phyloP scores from a whole-genome alignment of 176 grass and related monocot species.

The Melocanna baccifera region DNA sequence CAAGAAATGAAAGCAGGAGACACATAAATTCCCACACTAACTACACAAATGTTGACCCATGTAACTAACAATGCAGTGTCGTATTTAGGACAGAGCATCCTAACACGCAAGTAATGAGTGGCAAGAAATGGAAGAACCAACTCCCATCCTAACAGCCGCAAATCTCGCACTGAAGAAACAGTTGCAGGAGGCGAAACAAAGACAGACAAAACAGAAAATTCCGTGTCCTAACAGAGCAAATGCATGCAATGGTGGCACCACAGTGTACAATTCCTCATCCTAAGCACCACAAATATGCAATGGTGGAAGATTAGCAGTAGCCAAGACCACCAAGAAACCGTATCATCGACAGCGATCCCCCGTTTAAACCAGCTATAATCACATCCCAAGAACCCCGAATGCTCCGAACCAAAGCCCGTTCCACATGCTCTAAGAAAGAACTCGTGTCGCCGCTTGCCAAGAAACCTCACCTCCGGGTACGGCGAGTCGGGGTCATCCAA shows the following conservation, averaged over 20 bases:
- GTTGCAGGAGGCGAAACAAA: not conserved
- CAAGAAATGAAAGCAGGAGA: not conserved
- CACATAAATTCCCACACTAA: not conserved
- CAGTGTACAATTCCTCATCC: not conserved
- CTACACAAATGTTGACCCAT: not conserved
- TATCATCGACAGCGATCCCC: not conserved
- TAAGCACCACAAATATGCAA: not conserved
- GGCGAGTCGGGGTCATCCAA: not conserved
- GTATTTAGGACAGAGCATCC: not conserved
- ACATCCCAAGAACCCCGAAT: not conserved
- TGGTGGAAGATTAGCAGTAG: not conserved
- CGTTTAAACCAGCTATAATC: not conserved
- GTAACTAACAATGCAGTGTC: not conserved
- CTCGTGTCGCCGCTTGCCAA: not conserved
- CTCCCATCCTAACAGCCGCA: not conserved
- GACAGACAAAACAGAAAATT: not conserved
- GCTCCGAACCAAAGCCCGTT: not conserved
- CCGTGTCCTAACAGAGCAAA: not conserved
- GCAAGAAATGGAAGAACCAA: not conserved
- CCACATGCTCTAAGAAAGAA: not conserved
- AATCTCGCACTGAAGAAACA: conserved; percentile 15
- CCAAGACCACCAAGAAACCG: not conserved
- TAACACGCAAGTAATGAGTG: not conserved
- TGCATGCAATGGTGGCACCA: not conserved
- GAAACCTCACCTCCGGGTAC: conserved; percentile 21